Evolutionary conservation across 352 stramenopile genomes (phyloP).

Genomic region (Phytophthora sp.): DNA sequence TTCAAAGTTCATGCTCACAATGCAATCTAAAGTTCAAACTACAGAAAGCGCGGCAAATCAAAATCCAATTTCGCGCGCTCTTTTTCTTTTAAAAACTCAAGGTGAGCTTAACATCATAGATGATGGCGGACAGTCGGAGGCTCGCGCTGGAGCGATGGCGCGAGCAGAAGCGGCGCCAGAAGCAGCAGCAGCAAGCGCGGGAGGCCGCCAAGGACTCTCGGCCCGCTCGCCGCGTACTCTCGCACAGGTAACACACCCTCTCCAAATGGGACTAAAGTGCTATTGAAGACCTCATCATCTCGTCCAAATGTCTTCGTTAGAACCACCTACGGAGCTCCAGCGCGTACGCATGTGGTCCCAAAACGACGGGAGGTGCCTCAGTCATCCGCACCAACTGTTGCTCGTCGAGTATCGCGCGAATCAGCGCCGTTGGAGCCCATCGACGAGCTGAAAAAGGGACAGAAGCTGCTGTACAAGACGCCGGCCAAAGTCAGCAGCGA

Average conservation of each 20-base stretch:
- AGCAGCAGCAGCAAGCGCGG: constrained; percentile 10
- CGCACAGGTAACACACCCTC: constrained; percentile 20
- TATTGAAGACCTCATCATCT: background rate
- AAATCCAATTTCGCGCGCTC: constrained; percentile 27
- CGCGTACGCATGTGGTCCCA: background rate
- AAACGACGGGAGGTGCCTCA: background rate
- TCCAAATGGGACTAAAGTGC: background rate
- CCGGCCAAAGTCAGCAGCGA: constrained; percentile 23
- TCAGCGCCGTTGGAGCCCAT: constrained; percentile 11
- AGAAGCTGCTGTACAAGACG: constrained; percentile 22
- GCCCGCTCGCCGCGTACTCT: constrained; percentile 5
- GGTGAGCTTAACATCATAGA: background rate
- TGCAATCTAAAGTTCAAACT: too few relatives aligned
- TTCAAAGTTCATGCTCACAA: too few relatives aligned
- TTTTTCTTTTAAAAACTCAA: background rate
- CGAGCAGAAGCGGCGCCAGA: constrained; percentile 43
- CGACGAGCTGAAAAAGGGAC: constrained; percentile 19
- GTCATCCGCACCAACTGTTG: background rate
- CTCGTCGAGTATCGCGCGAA: constrained; percentile 9
- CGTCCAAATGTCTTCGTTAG: constrained; percentile 5
- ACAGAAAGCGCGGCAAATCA: constrained; percentile 12
- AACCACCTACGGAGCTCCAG: background rate
- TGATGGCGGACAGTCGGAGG: constrained; percentile 62
- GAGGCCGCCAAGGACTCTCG: background rate
- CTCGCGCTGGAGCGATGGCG: constrained; percentile 75